Percentiles rank a stretch among this genome's conserved stretches.
Evolutionary conservation across 148 eudicot species (phyloP).

Genomic region (Chenopodium album): DNA sequence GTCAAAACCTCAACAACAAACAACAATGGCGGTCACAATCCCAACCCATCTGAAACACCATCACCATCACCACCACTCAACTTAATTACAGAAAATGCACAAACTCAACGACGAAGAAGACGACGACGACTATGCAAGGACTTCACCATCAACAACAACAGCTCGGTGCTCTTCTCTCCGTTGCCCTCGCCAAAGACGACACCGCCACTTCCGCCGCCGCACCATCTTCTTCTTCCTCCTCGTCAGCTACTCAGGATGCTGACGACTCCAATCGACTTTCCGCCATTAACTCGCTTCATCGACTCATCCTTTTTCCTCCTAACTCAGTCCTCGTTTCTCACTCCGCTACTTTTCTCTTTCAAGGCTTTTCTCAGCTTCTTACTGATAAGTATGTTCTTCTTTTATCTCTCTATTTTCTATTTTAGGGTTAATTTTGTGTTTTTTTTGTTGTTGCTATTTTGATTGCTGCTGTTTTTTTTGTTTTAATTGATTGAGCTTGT

Average conservation of each 20-base stretch:
- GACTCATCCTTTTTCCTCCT: slow-evolving; percentile 68
- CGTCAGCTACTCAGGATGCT: slow-evolving; percentile 27
- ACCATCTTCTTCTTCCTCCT: slow-evolving; percentile 7
- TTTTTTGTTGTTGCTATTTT: not conserved
- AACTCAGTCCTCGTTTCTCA: slow-evolving; percentile 77
- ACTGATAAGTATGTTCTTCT: slow-evolving; percentile 54
- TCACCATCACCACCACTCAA: too few relatives aligned
- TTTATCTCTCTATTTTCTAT: not conserved
- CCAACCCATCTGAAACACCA: not conserved
- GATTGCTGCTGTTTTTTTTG: not conserved
- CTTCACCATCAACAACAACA: slow-evolving; percentile 72
- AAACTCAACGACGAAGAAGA: slow-evolving; percentile 1
- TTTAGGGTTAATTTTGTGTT: not conserved
- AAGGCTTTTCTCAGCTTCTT: slow-evolving; percentile 80
- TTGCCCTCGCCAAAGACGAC: slow-evolving; percentile 34
- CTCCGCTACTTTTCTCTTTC: slow-evolving; percentile 75
- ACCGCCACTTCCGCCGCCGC: slow-evolving; percentile 11
- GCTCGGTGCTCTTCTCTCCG: slow-evolving; percentile 30
- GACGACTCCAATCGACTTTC: slow-evolving; percentile 63
- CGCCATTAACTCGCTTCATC: slow-evolving; percentile 70
- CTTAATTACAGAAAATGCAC: slow-evolving; percentile 5
- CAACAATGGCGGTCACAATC: slow-evolving; percentile 8
- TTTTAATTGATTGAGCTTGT: not conserved
- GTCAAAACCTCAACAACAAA: not conserved
- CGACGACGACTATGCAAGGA: slow-evolving; percentile 53